Conservation (phyloP, 139 green algal genomes). For the Nannochloris sp. region DNA sequence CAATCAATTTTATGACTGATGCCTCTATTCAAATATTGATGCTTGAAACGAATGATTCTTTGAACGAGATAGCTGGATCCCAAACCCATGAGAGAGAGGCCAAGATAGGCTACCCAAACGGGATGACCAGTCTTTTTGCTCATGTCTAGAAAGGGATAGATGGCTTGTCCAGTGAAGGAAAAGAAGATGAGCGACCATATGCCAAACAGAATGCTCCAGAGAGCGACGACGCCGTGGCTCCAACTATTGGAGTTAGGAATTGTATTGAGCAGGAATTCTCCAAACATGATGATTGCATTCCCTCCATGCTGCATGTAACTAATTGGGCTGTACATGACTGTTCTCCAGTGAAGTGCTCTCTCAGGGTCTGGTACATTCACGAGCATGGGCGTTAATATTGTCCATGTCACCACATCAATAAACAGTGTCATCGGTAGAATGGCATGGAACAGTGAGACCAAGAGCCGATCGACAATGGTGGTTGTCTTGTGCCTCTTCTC, state of each 20-base stretch:
- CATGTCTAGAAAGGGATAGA: conserved; percentile 15
- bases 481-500: not conserved
- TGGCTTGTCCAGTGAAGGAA: not conserved
- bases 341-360: not conserved
- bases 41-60: conserved; percentile 2
- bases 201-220: conserved; percentile 11
- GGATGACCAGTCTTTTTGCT: not conserved
- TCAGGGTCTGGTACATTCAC: not conserved
- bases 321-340: not conserved
- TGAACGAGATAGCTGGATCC: not conserved
- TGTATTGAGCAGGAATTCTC: conserved; percentile 11
- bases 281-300: conserved; percentile 11
- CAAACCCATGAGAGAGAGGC: not conserved
- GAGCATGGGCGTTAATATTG: conserved; percentile 12
- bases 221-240: not conserved
- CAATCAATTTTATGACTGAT: too few species aligned
- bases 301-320: conserved; percentile 13
- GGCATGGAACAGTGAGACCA: conserved; percentile 1
- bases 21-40: not conserved
- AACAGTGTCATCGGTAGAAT: not conserved
- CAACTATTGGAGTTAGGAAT: not conserved
- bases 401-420: conserved; percentile 12
- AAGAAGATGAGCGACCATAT: conserved; percentile 14
- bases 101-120: conserved; percentile 3
- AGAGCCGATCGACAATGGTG: not conserved